Base-by-base conservation (phyloP, 2,329 filamentous ascomycete species). In the Passalora sequoiae region DNA sequence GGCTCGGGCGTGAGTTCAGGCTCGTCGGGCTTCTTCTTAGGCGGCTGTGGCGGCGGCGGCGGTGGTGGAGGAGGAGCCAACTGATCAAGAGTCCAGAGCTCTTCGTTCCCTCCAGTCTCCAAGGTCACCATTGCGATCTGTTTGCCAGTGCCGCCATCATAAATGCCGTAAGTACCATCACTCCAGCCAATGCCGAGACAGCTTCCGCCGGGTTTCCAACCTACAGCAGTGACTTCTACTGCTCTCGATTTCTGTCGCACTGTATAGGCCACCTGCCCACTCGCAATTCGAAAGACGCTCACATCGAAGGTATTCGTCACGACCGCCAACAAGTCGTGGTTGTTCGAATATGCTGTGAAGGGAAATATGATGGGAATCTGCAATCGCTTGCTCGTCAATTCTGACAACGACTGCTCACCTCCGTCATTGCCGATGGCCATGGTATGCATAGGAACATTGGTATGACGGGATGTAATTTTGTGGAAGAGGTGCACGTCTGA, bases 301-400 rank as follows among this genome's bases (percentile, higher is more conserved):
- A 96, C 70, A 38, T 81, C 80, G 80, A 80, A 47, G 81, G 77
- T 12, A 75, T 51, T 32, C n/a, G 75, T 78, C 9, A 85, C 84
- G 9, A 89, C 74, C 4, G 83, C 82, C n/a, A 84, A 74, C 33
- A 97, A 74, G 66, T 96, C 87, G 70, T 94, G 86, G 6, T 82
- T 84, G 12, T 89, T 87, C 65, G 88, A 94, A 65, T 85, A 87
- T 19, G 81, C 75, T 24, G 91, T 72, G 38, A 84, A 75, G 35
- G 73, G 69, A 25, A 72, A 68, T 27, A 77, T 72, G 16, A 80
- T 72, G 17, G 73, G 72, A 33, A 73, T 67, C 38, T 76, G 71
- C 48, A 83, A 73, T 52, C 70, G 69, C 54, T 77, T 80, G 60
- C 81, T 74, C 65, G 76, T 76, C 9, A 62, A 53, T 4, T 53